Percentiles rank a stretch among this genome's conserved stretches.
phyloP scores from a whole-genome alignment of 139 green algal genomes.

The Asterochloris sp. region DNA sequence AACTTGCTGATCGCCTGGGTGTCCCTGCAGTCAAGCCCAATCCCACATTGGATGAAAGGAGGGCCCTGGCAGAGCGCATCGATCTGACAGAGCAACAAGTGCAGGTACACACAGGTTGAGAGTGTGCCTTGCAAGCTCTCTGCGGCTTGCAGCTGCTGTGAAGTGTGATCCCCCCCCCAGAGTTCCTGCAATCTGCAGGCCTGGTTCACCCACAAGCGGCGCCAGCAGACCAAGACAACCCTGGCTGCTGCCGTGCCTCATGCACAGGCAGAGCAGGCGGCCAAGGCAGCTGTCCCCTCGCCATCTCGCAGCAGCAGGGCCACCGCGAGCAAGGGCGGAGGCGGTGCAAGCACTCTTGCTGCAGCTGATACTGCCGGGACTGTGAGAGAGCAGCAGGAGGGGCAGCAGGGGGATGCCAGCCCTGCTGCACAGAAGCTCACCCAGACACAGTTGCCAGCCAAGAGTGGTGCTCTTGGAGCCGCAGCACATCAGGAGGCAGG shows the following conservation, averaged over 20 bases:
- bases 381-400: too few relatives aligned
- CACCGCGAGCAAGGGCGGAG: too few relatives aligned
- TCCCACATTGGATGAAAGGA: slow-evolving; percentile 47
- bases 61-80: slow-evolving; percentile 56
- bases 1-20: not conserved
- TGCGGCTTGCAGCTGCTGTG: not conserved
- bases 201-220: slow-evolving; percentile 67
- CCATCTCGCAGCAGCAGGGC: not conserved
- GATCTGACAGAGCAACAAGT: slow-evolving; percentile 71
- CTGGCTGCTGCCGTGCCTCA: not conserved
- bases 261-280: not conserved
- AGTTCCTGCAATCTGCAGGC: slow-evolving; percentile 25
- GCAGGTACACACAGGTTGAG: slow-evolving; percentile 26
- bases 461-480: too few relatives aligned
- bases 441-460: too few relatives aligned
- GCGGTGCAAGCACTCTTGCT: too few relatives aligned
- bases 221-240: slow-evolving; percentile 38
- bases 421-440: too few relatives aligned
- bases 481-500: not conserved
- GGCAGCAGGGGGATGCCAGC: too few relatives aligned
- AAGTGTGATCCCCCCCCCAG: too few relatives aligned
- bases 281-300: not conserved
- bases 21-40: slow-evolving; percentile 52
- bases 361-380: too few relatives aligned
- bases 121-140: not conserved